Base-by-base conservation (phyloP, 2,329 filamentous ascomycete genomes). In the Pseudogymnoascus verrucosus region DNA sequence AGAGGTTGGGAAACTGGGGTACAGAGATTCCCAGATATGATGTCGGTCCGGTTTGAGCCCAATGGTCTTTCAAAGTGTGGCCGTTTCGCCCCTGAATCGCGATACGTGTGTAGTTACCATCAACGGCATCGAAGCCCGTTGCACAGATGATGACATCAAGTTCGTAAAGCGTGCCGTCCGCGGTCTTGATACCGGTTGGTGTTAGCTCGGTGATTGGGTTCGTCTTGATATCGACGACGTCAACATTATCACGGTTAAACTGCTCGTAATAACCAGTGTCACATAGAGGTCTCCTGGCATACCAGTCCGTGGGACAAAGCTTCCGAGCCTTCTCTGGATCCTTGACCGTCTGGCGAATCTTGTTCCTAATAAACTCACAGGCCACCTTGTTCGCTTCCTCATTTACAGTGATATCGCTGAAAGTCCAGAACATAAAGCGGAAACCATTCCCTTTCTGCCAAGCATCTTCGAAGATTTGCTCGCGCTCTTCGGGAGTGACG, bases 1-100 rank as follows among this genome's bases (percentile, higher is more conserved):
- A 76, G 64, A 81, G 68, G 65, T 80, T 80, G 0, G 79, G 79
- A 63, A 78, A 80, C 0, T 73, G 69, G 1, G 72, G 64, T 1
- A 75, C 71, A 2, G 69, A 68, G 4, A 78, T 64, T 0, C 79
- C 79, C 0, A 79, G 69, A 65, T 78, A 78, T 0, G 74, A 71
- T 12, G 65, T 71, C 10, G 73, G 70, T 5, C 71, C 73, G 1
- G 67, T 64, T 1, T 71, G 28, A 12, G 64, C 34, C 77, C 76
- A 76, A 26, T 67, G 62, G 0, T 76, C 70, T 28, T 70, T 72
- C 39, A 77, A 65, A 0, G 65, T 71, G n/a, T 65, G 31, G 4
- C 70, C 71, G 19, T 70, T 57, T 4, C 69, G 64, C 4, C 75
- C 74, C 19, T 67, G 42, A 57, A 77, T 74, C 1, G 64, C 63